Evolutionary conservation across 768 basidiomycete species (phyloP), one percentile per base, ranked within the genome.

Genomic region (Agrocybe pediades): DNA sequence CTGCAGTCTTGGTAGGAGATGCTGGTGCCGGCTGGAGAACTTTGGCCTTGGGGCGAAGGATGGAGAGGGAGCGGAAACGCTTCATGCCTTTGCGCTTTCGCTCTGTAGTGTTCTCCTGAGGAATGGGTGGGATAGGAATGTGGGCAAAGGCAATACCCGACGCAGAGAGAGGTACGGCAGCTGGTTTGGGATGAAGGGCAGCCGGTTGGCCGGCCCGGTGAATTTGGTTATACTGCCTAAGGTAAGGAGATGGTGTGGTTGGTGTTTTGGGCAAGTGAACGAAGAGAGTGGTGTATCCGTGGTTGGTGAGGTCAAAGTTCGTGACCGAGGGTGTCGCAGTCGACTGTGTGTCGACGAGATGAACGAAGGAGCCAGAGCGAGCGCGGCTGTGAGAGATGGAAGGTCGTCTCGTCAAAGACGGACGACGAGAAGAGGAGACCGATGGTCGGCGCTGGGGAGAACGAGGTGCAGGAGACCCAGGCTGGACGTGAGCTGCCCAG

Each of bases 211-310:
- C 55, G 50, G 56, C 48, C 27, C 53, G 41, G 44, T 57, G 44
- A 44, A 33, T 43, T 53, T 58, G 57, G 46, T 53, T 40, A 45
- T 54, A 54, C 54, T 61, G 36, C 46, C 62, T 65, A 49, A 66
- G 63, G 60, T 67, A 63, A 13, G 70, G 67, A 20, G 73, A 68
- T 16, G 78, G 74, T 1, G 76, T 76, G 11, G 70, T 67, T 1
- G 83, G 81, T 0, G 83, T 80, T 30, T 74, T 75, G 2, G 82
- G 80, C 55, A 86, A 67, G 41, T 80, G 80, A 15, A 88, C 71
- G 65, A 90, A 86, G 39, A 87, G 74, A 26, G 82, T 83, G 13
- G 85, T 82, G 68, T 90, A 89, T 1, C 86, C 86, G 15, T 86
- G 73, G 6, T 78, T 60, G 6, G 82, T 80, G 27, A 89, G 77